Conservation (phyloP, 768 basidiomycete genomes). For the Termitomyces sp. region DNA sequence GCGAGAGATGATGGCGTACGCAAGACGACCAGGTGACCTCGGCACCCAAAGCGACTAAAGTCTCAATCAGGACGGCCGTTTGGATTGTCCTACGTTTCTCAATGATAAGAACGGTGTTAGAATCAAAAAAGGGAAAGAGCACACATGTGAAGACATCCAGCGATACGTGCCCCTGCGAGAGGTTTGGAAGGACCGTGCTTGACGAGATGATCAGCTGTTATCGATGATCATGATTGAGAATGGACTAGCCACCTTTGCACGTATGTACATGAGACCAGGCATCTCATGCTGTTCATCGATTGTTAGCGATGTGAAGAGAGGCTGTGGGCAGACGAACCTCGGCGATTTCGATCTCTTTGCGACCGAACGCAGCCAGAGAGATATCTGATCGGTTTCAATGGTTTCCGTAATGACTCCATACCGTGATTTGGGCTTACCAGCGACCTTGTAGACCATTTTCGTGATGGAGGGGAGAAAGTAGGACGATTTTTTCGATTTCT, state of each 20-base stretch:
- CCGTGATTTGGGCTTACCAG: slow-evolving; percentile 43
- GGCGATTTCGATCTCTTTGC: slow-evolving; percentile 99
- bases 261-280: slow-evolving; percentile 93
- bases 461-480: slow-evolving; percentile 17
- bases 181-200: slow-evolving; percentile 80
- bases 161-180: slow-evolving; percentile 91
- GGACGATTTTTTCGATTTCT: slow-evolving; percentile 16
- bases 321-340: slow-evolving; percentile 52
- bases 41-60: slow-evolving; percentile 89
- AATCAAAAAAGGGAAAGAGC: slow-evolving; percentile 15
- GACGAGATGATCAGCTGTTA: slow-evolving; percentile 18
- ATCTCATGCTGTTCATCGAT: slow-evolving; percentile 66
- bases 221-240: slow-evolving; percentile 8
- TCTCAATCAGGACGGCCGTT: slow-evolving; percentile 98
- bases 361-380: slow-evolving; percentile 98
- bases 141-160: slow-evolving; percentile 97
- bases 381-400: slow-evolving; percentile 47
- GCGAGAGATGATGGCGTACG: slow-evolving; percentile 38
- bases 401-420: not conserved
- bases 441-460: slow-evolving; percentile 86
- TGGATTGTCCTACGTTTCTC: slow-evolving; percentile 79
- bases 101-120: slow-evolving; percentile 1
- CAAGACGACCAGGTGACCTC: slow-evolving; percentile 99
- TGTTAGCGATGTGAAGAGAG: slow-evolving; percentile 7
- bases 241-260: slow-evolving; percentile 59